Base-by-base conservation (phyloP, 208 protist genomes). In the Leishmania amazonensis region DNA sequence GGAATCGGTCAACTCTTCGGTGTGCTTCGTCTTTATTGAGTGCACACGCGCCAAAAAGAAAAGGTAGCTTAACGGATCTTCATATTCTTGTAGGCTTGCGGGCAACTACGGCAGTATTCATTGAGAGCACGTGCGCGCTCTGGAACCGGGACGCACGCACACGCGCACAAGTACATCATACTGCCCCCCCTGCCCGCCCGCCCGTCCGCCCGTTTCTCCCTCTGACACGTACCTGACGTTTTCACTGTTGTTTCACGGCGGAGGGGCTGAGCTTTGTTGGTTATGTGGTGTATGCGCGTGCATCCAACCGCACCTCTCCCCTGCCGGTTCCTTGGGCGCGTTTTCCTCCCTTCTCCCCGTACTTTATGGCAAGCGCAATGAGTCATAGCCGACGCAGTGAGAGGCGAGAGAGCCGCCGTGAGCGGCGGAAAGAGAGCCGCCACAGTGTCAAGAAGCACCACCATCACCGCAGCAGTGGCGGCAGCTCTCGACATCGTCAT, bases 341-440 rank as follows among this genome's bases (percentile, higher is more conserved):
- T 40, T 58, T 2, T 35, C 15, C 47, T 19, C 11, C 28, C 1
- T 3, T 40, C 47, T 28, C 19, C 11, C 28, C 15, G 0, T 1
- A 35, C 45, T 75, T 38, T 9, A 49, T 38, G 28, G 3, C 51
- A 58, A 21, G 24, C 17, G n/a, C 21, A 54, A 85, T 85, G 82
- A 78, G 82, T 60, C 82, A 58, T 28, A 71, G 77, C 1, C 82
- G 62, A 13, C 76, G 64, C 21, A 58, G 60, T 0, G 82, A 85
- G 21, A 77, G 82, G 11, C 31, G 45, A 5, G 77, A 81, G 71
- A 67, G 82, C 9, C 82, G 60, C 31, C 76, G 65, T 35, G 75
- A 81, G 5, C 83, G 83, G 6, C 81, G 73, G 9, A 76, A 72
- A 45, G 72, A 72, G 2, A 49, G 81, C n/a, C 83, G 81, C 64